Evolutionary conservation across 192 early-diverging fungal species (phyloP).

Genomic region (Linnemannia schmuckeri): DNA sequence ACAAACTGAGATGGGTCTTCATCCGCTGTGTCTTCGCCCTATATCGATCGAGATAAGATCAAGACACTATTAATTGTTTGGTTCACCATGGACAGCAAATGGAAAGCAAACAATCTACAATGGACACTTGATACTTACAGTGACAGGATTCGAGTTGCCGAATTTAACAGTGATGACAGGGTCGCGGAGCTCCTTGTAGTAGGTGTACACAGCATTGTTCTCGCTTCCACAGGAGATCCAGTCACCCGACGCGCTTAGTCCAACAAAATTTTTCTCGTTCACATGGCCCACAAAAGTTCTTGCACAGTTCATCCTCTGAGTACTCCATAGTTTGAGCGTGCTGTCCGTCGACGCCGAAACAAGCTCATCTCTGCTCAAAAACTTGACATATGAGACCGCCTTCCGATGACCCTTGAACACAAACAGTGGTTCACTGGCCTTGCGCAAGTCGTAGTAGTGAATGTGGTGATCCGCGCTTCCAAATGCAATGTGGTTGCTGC

Average conservation of each 20-base stretch:
- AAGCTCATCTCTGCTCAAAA: constrained; percentile 80
- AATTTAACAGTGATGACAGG: constrained; percentile 85
- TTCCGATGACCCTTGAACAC: constrained; percentile 90
- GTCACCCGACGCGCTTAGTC: constrained; percentile 83
- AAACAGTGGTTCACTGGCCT: constrained; percentile 74
- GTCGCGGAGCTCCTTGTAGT: constrained; percentile 78
- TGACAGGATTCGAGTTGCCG: constrained; percentile 78
- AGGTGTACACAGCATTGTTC: constrained; percentile 90
- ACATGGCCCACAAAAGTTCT: constrained; percentile 87
- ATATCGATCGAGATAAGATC: constrained; percentile 15
- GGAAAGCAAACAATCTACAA: not conserved
- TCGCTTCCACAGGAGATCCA: constrained; percentile 96
- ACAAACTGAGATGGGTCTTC: constrained; percentile 85
- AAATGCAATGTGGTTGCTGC: constrained; percentile 82
- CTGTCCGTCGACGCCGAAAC: constrained; percentile 94
- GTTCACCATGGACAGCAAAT: not conserved
- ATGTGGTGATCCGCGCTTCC: constrained; percentile 95
- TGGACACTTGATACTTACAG: constrained; percentile 64
- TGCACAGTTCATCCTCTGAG: constrained; percentile 62
- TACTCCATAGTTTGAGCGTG: constrained; percentile 90
- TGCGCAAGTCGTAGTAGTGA: constrained; percentile 92
- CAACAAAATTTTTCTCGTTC: constrained; percentile 99
- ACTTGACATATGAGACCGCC: constrained; percentile 96
- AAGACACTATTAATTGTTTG: no score
- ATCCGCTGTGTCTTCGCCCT: constrained; percentile 68